Conservation (phyloP, 2,329 filamentous ascomycete species). For the Xylaria sp. region DNA sequence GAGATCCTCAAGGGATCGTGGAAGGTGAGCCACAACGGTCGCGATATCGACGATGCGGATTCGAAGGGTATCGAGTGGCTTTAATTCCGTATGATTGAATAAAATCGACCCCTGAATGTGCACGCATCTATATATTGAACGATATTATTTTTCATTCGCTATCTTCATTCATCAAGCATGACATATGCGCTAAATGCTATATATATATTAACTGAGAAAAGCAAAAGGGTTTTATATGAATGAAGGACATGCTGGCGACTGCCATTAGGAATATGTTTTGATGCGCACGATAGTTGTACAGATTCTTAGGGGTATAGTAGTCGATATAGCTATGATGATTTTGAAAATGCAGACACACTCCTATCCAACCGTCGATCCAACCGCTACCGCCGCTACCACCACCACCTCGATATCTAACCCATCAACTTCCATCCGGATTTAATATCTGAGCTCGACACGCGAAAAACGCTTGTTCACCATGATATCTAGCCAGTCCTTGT, state of each 20-base stretch:
- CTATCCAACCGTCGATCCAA: too few species aligned
- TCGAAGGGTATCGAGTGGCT: slow-evolving; percentile 29
- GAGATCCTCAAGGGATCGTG: slow-evolving; percentile 44
- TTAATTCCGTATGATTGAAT: slow-evolving; percentile 8
- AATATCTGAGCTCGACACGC: slow-evolving; percentile 32
- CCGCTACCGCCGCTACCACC: too few species aligned
- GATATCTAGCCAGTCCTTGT: slow-evolving; percentile 33
- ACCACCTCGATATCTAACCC: neutral
- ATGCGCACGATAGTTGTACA: neutral
- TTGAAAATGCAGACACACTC: neutral
- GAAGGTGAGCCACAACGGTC: slow-evolving; percentile 24
- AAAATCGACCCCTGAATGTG: neutral
- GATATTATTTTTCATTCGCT: slow-evolving; percentile 8
- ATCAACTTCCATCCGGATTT: too few species aligned
- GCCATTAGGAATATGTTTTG: neutral
- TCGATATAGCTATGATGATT: neutral
- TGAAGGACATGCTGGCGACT: neutral
- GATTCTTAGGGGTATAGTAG: neutral
- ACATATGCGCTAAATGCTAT: slow-evolving; percentile 15
- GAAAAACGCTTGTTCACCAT: slow-evolving; percentile 31
- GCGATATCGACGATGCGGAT: slow-evolving; percentile 26
- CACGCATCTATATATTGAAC: neutral
- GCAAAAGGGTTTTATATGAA: slow-evolving; percentile 9
- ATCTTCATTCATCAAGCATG: slow-evolving; percentile 17
- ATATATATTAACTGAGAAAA: slow-evolving; percentile 5